A percentile compares a stretch with the other conserved stretches of the same genome.
These are phyloP conservation scores for Syzygium grande DNA, from an alignment of 345 rosid genomes.

Conservation along the genomic window DNA sequence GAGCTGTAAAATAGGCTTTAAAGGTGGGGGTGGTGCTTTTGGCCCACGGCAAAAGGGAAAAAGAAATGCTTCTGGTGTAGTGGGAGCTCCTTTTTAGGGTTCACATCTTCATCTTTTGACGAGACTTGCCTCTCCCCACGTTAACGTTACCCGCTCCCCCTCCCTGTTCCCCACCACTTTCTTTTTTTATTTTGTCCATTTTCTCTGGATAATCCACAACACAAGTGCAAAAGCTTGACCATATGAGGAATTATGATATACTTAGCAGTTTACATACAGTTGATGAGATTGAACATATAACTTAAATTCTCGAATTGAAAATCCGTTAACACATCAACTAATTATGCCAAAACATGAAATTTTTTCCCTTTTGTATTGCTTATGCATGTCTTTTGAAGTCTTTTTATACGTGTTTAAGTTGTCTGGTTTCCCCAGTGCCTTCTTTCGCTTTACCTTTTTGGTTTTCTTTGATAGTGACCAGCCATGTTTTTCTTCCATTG, in stretches of 20 bases:
- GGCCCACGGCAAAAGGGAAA: background rate
- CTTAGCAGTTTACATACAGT: background rate
- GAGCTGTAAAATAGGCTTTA: background rate
- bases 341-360: background rate
- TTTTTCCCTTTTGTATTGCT: background rate
- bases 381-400: background rate
- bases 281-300: background rate
- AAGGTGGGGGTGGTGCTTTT: background rate
- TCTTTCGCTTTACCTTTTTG: background rate
- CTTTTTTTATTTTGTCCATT: background rate
- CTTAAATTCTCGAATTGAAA: background rate
- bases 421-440: background rate
- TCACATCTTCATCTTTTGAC: constrained; percentile 44
- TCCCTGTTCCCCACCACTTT: background rate
- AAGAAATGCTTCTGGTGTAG: constrained; percentile 2
- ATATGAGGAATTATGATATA: background rate
- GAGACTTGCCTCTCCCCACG: constrained; percentile 32
- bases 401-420: background rate
- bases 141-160: background rate
- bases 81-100: constrained; percentile 74
- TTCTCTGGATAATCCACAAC: background rate
- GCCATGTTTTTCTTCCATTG: background rate
- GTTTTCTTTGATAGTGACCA: background rate
- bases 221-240: background rate
- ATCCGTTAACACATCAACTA: background rate